Percentiles rank a stretch among this genome's conserved stretches.
phyloP scores from a whole-genome alignment of 108 stramenopile species.

The Conticribra weissflogii region DNA sequence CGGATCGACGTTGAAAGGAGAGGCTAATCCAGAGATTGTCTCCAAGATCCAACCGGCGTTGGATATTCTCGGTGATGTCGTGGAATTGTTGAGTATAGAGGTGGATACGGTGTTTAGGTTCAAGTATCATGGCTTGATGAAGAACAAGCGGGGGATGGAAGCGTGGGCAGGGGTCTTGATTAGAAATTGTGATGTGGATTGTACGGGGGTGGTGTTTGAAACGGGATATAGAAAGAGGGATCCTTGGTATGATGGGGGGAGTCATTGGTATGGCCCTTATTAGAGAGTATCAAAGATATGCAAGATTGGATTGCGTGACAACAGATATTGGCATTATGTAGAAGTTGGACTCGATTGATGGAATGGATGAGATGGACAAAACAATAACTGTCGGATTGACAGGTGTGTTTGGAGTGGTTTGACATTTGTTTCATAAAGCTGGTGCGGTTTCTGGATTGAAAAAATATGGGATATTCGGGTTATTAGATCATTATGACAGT shows the following conservation, averaged over 20 bases:
- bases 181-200: slow-evolving; percentile 80
- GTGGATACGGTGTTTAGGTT: slow-evolving; percentile 79
- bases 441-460: too few relatives aligned
- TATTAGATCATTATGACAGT: too few relatives aligned
- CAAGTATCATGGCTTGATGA: slow-evolving; percentile 86
- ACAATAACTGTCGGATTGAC: too few relatives aligned
- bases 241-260: slow-evolving; percentile 79
- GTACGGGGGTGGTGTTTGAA: slow-evolving; percentile 86
- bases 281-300: slow-evolving; percentile 13
- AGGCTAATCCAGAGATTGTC: slow-evolving; percentile 54
- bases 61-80: slow-evolving; percentile 68
- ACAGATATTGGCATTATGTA: too few relatives aligned
- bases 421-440: too few relatives aligned
- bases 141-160: slow-evolving; percentile 83
- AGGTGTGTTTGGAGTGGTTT: too few relatives aligned
- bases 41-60: slow-evolving; percentile 79
- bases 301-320: too few relatives aligned
- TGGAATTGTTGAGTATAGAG: slow-evolving; percentile 78
- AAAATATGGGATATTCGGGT: too few relatives aligned
- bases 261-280: slow-evolving; percentile 67
- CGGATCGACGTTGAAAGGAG: slow-evolving; percentile 70
- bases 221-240: slow-evolving; percentile 82
- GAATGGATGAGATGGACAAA: too few relatives aligned
- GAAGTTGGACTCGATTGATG: too few relatives aligned
- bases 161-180: slow-evolving; percentile 76